Conservation (phyloP, 495 filamentous ascomycete species). For the Penicillium riverlandense region DNA sequence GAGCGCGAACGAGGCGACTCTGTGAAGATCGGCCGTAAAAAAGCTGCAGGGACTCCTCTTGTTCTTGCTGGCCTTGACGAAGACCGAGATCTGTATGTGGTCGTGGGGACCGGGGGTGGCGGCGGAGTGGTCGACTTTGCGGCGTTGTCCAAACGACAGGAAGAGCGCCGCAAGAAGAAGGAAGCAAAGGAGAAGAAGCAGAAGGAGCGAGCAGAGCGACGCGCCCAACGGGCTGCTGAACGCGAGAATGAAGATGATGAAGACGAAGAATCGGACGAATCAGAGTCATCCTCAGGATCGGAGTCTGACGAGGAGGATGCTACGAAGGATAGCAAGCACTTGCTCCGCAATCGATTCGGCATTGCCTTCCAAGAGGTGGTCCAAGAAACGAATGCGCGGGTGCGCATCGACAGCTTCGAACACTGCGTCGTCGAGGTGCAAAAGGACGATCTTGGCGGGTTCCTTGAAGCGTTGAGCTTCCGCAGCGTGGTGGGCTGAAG, state of each 20-base stretch:
- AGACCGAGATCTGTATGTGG: slow-evolving; percentile 77
- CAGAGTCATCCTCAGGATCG: slow-evolving; percentile 51
- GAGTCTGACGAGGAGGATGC: slow-evolving; percentile 58
- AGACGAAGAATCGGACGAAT: slow-evolving; percentile 56
- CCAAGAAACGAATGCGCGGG: slow-evolving; percentile 78
- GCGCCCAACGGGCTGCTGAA: slow-evolving; percentile 34
- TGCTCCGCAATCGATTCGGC: slow-evolving; percentile 80
- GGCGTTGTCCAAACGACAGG: slow-evolving; percentile 55
- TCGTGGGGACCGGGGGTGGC: slow-evolving; percentile 81
- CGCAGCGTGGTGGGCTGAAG: slow-evolving; percentile 77
- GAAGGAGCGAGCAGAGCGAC: slow-evolving; percentile 56
- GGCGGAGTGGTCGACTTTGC: slow-evolving; percentile 55
- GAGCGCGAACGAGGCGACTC: slow-evolving; percentile 71
- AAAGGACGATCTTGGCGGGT: slow-evolving; percentile 88
- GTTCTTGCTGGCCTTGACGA: slow-evolving; percentile 89
- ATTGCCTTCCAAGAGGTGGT: slow-evolving; percentile 95
- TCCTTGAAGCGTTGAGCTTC: slow-evolving; percentile 86
- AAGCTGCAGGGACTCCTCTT: slow-evolving; percentile 62
- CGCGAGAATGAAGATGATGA: slow-evolving; percentile 43
- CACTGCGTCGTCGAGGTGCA: slow-evolving; percentile 93
- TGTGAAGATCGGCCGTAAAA: slow-evolving; percentile 53
- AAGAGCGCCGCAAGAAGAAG: slow-evolving; percentile 54
- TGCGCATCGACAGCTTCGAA: slow-evolving; percentile 94
- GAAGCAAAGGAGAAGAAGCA: slow-evolving; percentile 52
- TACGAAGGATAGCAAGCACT: slow-evolving; percentile 46